Base-by-base conservation (phyloP, 352 stramenopile species). In the Phytopythium sindhum region DNA sequence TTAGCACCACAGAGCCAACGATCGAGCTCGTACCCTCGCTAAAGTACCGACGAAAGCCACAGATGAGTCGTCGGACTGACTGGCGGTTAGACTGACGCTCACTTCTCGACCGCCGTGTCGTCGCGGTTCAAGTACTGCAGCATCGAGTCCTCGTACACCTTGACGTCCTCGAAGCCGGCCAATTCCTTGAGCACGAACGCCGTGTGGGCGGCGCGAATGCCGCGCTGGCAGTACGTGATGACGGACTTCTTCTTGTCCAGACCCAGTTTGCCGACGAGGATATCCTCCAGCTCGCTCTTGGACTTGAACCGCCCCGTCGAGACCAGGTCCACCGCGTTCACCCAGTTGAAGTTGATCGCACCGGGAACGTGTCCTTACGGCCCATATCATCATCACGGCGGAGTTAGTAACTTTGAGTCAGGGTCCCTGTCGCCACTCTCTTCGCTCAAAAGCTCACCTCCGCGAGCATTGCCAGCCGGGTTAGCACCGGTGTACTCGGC, bases 71-170 rank as follows among this genome's bases (percentile, higher is more conserved):
- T 7, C 41, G 17, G 8, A 23, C 5, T 35, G 31, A 35, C 31
- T 4, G 37, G 10, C 37, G 10, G 39, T 8, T 7, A 28, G n/a
- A 5, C 44, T 24, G n/a, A 24, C 23, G 47, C 47, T 54, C 45
- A 63, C 60, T 75, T 51, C 29, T 79, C 74, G n/a, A 91, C 76
- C 28, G 68, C 67, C 1, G 80, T 87, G 61, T 89, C 80, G 37
- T 81, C 71, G 58, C 75, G 73, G 69, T 93, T 93, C 12, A 93
- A 66, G 60, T 93, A 93, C 68, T 93, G 69, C 11, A 80, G 61
- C 85, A 94, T 94, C 50, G 83, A 92, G 70, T 86, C 69, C 65
- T 91, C 83, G 65, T 91, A 92, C 42, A 86, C 78, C 62, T 80
- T 77, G 26, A 86, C 79, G 51, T 79, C 63, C 35, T 76, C 39